These are phyloP conservation scores for Saxophila tyrrhenica DNA, from an alignment of 495 filamentous ascomycete species.

Conservation along the genomic window DNA sequence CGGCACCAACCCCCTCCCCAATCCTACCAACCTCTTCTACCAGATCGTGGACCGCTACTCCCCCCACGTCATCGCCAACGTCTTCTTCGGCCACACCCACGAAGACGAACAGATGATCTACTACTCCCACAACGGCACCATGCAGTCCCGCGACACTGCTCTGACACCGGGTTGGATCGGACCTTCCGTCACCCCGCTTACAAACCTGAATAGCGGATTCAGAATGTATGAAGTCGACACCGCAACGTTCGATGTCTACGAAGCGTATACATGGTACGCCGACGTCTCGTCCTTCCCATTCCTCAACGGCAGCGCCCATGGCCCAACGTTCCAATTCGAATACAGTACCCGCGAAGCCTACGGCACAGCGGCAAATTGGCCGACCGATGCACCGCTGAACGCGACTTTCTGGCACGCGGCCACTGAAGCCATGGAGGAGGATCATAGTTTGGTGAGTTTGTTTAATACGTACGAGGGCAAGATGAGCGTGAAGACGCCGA, in stretches of 20 bases:
- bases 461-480: slow-evolving; percentile 48
- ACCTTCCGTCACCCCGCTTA: slow-evolving; percentile 28
- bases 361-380: slow-evolving; percentile 36
- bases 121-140: slow-evolving; percentile 30
- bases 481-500: slow-evolving; percentile 38
- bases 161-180: slow-evolving; percentile 29
- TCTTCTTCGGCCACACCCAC: slow-evolving; percentile 31
- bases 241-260: slow-evolving; percentile 26
- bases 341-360: slow-evolving; percentile 48
- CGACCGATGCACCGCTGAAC: slow-evolving; percentile 40
- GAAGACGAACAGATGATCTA: slow-evolving; percentile 30
- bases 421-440: slow-evolving; percentile 47
- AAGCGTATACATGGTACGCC: slow-evolving; percentile 29
- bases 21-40: slow-evolving; percentile 31
- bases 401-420: slow-evolving; percentile 49
- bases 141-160: slow-evolving; percentile 21
- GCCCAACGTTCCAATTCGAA: slow-evolving; percentile 34
- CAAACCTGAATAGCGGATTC: slow-evolving; percentile 29
- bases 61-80: slow-evolving; percentile 28
- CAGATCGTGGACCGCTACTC: slow-evolving; percentile 29
- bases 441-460: slow-evolving; percentile 35
- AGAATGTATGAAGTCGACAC: slow-evolving; percentile 29
- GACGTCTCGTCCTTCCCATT: slow-evolving; percentile 20
- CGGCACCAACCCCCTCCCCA: slow-evolving; percentile 24
- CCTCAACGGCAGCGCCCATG: slow-evolving; percentile 12